Evolutionary conservation across 139 green algal genomes (phyloP).

Genomic region (Coelastrella sp.): DNA sequence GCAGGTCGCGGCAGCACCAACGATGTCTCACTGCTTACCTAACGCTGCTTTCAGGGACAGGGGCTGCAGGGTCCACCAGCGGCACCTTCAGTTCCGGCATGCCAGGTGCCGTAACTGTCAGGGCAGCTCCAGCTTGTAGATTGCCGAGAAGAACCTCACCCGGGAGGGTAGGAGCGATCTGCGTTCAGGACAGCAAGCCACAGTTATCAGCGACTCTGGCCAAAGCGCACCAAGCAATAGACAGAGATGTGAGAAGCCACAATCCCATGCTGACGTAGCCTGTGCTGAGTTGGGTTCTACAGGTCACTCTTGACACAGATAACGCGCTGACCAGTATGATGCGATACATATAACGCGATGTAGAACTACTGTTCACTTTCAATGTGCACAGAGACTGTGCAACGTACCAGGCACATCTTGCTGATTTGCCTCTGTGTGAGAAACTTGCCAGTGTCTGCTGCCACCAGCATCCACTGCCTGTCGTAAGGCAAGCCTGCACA

Average conservation of each 20-base stretch:
- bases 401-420: conserved; percentile 51
- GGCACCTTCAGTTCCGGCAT: conserved; percentile 57
- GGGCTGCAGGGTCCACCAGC: conserved; percentile 28
- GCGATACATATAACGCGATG: too few species aligned
- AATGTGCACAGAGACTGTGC: too few species aligned
- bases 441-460: conserved; percentile 56
- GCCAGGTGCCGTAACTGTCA: conserved; percentile 49
- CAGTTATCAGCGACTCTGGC: background rate
- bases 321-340: too few species aligned
- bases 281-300: too few species aligned
- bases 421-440: conserved; percentile 73
- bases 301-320: too few species aligned
- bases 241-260: too few species aligned
- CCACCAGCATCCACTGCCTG: conserved; percentile 73
- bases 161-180: conserved; percentile 39
- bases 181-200: background rate
- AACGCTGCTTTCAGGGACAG: background rate
- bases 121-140: conserved; percentile 4
- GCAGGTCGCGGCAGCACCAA: too few species aligned
- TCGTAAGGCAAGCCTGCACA: conserved; percentile 66
- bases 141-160: conserved; percentile 28
- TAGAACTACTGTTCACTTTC: too few species aligned
- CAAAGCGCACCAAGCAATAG: too few species aligned
- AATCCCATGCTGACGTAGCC: too few species aligned
- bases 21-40: background rate